A percentile compares a stretch with the other conserved stretches of the same genome.
Conservation (phyloP, 1,284 basidiomycete species). For the Cyathus pygmaeus region DNA sequence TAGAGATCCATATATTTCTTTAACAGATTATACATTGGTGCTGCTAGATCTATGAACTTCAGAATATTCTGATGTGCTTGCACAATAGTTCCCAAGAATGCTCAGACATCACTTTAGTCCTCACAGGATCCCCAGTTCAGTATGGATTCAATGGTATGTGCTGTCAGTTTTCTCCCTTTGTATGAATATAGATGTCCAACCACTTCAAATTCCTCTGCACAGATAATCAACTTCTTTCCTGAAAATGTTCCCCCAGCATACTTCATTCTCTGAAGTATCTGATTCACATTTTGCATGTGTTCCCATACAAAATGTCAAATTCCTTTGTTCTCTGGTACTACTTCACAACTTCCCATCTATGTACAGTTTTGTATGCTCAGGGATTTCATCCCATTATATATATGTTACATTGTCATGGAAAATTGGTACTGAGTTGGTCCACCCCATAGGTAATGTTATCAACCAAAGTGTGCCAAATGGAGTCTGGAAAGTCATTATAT, state of each 20-base stretch:
- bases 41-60: no score
- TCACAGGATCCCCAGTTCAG: slow-evolving; percentile 21
- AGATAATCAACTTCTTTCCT: slow-evolving; percentile 17
- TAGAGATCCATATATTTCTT: no score
- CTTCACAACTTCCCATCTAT: slow-evolving; percentile 42
- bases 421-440: no score
- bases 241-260: slow-evolving; percentile 21
- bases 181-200: slow-evolving; percentile 30
- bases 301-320: slow-evolving; percentile 46
- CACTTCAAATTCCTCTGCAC: slow-evolving; percentile 20
- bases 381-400: slow-evolving; percentile 47
- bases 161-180: slow-evolving; percentile 24
- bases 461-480: slow-evolving; percentile 41
- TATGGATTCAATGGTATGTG: slow-evolving; percentile 5
- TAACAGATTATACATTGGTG: no score
- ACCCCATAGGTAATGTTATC: slow-evolving; percentile 22
- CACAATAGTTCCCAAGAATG: slow-evolving; percentile 37
- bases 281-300: slow-evolving; percentile 34
- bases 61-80: slow-evolving; percentile 31
- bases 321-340: slow-evolving; percentile 34
- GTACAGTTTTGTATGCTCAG: slow-evolving; percentile 37
- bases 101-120: slow-evolving; percentile 25
- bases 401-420: slow-evolving; percentile 40
- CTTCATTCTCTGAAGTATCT: slow-evolving; percentile 30
- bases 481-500: slow-evolving; percentile 41